These are phyloP conservation scores for Rubia yunnanensis DNA, from an alignment of 257 asterid genomes.

Conservation along the genomic window DNA sequence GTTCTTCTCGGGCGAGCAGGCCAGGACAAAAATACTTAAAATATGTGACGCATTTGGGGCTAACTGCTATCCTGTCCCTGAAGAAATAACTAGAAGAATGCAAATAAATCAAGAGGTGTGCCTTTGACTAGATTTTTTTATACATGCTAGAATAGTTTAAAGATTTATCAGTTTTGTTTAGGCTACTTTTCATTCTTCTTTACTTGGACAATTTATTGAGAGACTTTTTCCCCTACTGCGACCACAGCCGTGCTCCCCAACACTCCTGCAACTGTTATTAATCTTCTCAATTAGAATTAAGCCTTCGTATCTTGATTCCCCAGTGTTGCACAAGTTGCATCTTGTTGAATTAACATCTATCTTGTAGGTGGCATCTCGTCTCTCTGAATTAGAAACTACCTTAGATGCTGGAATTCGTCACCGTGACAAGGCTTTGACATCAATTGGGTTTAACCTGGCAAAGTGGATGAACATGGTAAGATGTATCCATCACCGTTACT, in stretches of 20 bases:
- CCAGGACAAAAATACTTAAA: conserved; percentile 77
- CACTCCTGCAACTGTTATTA: neutral
- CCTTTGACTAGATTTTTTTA: conserved; percentile 16
- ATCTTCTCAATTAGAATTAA: neutral
- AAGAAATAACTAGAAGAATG: conserved; percentile 65
- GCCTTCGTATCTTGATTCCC: neutral
- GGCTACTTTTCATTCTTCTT: neutral
- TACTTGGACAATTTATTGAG: neutral
- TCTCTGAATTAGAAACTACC: conserved; percentile 84
- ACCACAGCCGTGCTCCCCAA: neutral
- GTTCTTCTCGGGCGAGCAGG: conserved; percentile 99
- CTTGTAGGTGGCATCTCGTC: conserved; percentile 72
- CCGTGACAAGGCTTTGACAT: conserved; percentile 65
- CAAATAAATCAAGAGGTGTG: conserved; percentile 87
- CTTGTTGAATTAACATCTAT: conserved; percentile 12
- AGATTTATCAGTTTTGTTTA: neutral
- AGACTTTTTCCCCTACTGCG: neutral
- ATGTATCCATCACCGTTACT: conserved; percentile 9
- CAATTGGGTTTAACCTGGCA: conserved; percentile 70
- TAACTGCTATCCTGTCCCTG: conserved; percentile 95
- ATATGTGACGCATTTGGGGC: conserved; percentile 98
- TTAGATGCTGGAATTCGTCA: conserved; percentile 87
- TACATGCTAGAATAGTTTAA: neutral
- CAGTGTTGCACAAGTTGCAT: neutral
- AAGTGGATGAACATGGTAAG: conserved; percentile 79